These are phyloP conservation scores for Dipodascopsis uninucleata DNA, from an alignment of 805 yeast species.

Conservation along the genomic window DNA sequence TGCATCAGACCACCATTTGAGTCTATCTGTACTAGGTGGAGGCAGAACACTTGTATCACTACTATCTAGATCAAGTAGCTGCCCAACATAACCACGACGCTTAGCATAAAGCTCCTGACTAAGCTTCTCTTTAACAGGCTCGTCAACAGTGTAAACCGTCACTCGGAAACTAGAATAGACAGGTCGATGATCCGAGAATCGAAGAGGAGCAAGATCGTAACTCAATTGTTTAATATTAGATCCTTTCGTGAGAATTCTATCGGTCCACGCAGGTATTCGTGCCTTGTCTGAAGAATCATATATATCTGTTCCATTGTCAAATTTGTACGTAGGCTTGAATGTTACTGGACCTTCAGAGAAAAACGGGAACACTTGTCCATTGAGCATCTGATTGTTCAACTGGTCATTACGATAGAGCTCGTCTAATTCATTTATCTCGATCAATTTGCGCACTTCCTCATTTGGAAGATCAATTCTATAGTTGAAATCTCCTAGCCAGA, in stretches of 20 bases:
- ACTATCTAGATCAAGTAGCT: conserved; percentile 32
- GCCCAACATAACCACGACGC: conserved; percentile 45
- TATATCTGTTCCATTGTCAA: conserved; percentile 71
- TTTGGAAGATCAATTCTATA: conserved; percentile 69
- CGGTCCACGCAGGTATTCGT: conserved; percentile 96
- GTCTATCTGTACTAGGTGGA: conserved; percentile 78
- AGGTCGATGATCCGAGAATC: conserved; percentile 86
- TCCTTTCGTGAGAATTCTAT: conserved; percentile 71
- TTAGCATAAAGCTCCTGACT: conserved; percentile 57
- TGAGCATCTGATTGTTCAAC: conserved; percentile 65
- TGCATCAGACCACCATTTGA: conserved; percentile 90
- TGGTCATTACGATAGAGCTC: conserved; percentile 71
- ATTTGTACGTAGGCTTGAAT: conserved; percentile 89
- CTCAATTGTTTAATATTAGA: conserved; percentile 55
- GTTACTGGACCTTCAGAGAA: conserved; percentile 72
- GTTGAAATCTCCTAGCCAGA: conserved; percentile 96
- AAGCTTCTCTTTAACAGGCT: conserved; percentile 52
- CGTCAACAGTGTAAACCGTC: conserved; percentile 65
- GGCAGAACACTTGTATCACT: conserved; percentile 50
- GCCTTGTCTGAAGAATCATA: conserved; percentile 92
- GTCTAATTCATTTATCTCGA: conserved; percentile 46
- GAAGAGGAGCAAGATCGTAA: conserved; percentile 60
- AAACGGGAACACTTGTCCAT: conserved; percentile 67
- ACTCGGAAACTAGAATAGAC: conserved; percentile 77
- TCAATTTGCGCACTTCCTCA: conserved; percentile 63